phyloP scores from a whole-genome alignment of 2,329 filamentous ascomycete genomes.

The Penicillium sp. region DNA sequence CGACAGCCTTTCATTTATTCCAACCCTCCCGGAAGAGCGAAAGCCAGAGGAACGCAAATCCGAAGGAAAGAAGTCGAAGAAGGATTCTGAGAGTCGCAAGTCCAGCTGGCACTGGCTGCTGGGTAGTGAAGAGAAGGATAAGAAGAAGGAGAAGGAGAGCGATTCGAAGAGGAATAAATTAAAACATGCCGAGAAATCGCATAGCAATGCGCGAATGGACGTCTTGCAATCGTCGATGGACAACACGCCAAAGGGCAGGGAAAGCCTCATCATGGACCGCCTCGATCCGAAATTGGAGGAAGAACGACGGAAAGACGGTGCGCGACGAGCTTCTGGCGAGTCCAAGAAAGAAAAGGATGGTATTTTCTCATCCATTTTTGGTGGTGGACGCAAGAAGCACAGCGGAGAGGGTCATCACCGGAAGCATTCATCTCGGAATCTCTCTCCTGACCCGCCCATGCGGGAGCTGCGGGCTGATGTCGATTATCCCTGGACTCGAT shows the following conservation, averaged over 20 bases:
- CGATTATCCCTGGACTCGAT: conserved; percentile 95
- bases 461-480: conserved; percentile 81
- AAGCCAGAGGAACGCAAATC: conserved; percentile 74
- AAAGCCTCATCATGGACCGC: conserved; percentile 83
- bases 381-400: conserved; percentile 84
- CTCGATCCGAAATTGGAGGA: conserved; percentile 74
- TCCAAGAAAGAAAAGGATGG: conserved; percentile 89
- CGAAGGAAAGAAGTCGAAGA: conserved; percentile 71
- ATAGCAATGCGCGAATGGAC: conserved; percentile 84
- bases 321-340: conserved; percentile 69
- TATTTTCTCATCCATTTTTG: conserved; percentile 92
- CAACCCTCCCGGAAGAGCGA: conserved; percentile 75
- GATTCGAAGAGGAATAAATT: conserved; percentile 64
- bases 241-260: conserved; percentile 64
- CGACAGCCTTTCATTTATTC: conserved; percentile 79
- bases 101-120: conserved; percentile 82
- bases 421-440: conserved; percentile 73
- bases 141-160: conserved; percentile 66
- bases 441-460: conserved; percentile 81
- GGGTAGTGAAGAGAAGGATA: conserved; percentile 70
- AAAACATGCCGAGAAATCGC: conserved; percentile 61
- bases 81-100: conserved; percentile 75
- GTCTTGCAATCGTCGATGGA: conserved; percentile 89
- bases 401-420: conserved; percentile 76
- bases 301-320: conserved; percentile 76